phyloP scores from a whole-genome alignment of 257 asterid genomes.

The Catharanthus roseus region DNA sequence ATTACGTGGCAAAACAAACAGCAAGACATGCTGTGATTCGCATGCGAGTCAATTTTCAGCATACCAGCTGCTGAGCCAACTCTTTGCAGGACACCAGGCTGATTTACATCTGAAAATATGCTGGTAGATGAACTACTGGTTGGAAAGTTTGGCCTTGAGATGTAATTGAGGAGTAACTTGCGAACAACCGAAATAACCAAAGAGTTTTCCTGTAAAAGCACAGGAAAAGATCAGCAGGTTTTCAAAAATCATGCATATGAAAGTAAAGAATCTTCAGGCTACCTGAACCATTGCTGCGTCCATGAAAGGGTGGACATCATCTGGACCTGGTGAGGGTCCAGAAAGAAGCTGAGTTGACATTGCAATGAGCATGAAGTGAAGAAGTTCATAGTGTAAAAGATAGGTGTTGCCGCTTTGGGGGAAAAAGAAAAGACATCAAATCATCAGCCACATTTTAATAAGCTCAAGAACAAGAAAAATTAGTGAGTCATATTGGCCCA shows the following conservation, averaged over 20 bases:
- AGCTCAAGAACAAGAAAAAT: conserved; percentile 5
- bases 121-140: conserved; percentile 44
- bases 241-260: conserved; percentile 1
- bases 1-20: background rate
- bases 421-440: conserved; percentile 23
- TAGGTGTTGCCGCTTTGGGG: conserved; percentile 56
- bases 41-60: conserved; percentile 1
- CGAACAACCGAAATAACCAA: conserved; percentile 57
- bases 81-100: conserved; percentile 73
- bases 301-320: conserved; percentile 77
- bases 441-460: conserved; percentile 15
- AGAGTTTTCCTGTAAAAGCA: conserved; percentile 58
- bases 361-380: conserved; percentile 68
- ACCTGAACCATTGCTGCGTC: conserved; percentile 94
- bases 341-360: conserved; percentile 92
- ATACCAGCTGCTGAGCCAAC: conserved; percentile 98
- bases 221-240: background rate
- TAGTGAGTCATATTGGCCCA: conserved; percentile 24
- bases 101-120: conserved; percentile 61
- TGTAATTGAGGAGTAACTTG: conserved; percentile 72
- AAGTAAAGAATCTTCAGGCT: conserved; percentile 2
- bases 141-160: conserved; percentile 50
- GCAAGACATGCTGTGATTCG: background rate
- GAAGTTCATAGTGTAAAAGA: conserved; percentile 78
- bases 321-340: conserved; percentile 88